Base-by-base conservation (phyloP, 345 rosid species). In the Schrenkiella parvula region DNA sequence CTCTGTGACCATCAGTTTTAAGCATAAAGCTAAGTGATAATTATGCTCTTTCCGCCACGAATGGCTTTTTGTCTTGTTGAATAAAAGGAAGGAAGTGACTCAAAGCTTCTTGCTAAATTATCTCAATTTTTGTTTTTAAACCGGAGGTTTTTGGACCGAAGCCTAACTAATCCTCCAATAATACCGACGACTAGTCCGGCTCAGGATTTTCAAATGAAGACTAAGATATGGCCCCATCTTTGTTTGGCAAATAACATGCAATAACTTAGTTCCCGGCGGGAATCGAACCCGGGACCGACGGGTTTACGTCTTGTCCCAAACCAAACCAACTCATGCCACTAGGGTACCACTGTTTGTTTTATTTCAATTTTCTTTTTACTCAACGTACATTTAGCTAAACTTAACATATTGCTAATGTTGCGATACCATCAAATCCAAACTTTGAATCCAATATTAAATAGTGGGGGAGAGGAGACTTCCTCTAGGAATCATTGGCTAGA, bases 41-140 rank as follows among this genome's bases (percentile, higher is more conserved):
- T 70, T 55, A 63, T 70, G 66, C 51, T 63, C 54, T 76, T 76
- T 76, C 79, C 75, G 71, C 75, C 66, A 15, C 53, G 22, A 76
- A 55, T 70, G 66, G 75, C 66, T 69, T 76, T 69, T 76, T 70
- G 75, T 64, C 71, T 63, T 55, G 66, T 62, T 76, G 75, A 70
- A 55, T 66, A 76, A 76, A 76, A 69, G 73, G 59, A 54, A 69
- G 2, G 71, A 76, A 46, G 53, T 76, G 79, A 70, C 61, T 64
- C 71, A 76, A 76, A 69, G 70, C 58, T 62, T 75, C 57, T 44
- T 69, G 31, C 35, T 44, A 69, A 69, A 56, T 15, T 31, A n/a
- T n/a, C n/a, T 19, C 26, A 58, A 1, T 25, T 31, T 26, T 55
- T 4, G 9, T 17, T 55, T 17, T 50, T n/a, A n/a, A n/a, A n/a